Base-by-base conservation (phyloP, 2,329 filamentous ascomycete species). In the Pyrenochaeta sp. region DNA sequence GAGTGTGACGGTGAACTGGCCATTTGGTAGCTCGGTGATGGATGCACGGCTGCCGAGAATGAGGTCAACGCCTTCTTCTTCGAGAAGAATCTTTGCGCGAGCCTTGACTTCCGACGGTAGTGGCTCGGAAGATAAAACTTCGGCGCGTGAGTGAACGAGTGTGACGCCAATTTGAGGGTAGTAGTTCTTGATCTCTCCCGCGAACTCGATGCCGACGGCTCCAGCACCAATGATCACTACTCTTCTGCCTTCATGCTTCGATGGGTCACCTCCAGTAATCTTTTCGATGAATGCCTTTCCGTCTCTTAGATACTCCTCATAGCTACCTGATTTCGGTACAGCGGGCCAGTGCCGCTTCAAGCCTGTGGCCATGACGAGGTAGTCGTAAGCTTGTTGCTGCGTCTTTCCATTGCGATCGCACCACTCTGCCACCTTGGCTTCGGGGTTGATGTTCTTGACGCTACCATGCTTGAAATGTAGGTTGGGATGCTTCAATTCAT, bases 181-280 rank as follows among this genome's bases (percentile, higher is more conserved):
- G 25, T 88, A 80, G 45, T 85, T 75, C 77, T 93, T 93, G 52
- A 93, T 80, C 78, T 95, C 91, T 1, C 90, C 87, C 0, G 91
- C 90, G 84, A 94, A 92, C 74, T 94, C 91, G 53, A 93, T 88
- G 8, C 91, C 91, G 1, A 93, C 91, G 6, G 91, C 91, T 49
- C 90, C 87, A 62, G 91, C 91, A 19, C 91, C 91, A n/a, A 94
- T 87, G 24, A 94, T 83, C 0, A 91, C 85, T 1, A 93, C 85
- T 0, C 85, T 87, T 39, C 74, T 60, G 7, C 71, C 71, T 25
- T 69, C 62, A 25, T 70, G 66, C 37, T 65, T 67, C 5, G 63
- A 52, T n/a, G 61, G 49, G 15, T 73, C 69, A 2, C 66, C 65
- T 10, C 73, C 73, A 22, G 72, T 74, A 28, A 76, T 75, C 56